Conservation (phyloP, 2,329 filamentous ascomycete genomes). For the Diaporthe amygdali region DNA sequence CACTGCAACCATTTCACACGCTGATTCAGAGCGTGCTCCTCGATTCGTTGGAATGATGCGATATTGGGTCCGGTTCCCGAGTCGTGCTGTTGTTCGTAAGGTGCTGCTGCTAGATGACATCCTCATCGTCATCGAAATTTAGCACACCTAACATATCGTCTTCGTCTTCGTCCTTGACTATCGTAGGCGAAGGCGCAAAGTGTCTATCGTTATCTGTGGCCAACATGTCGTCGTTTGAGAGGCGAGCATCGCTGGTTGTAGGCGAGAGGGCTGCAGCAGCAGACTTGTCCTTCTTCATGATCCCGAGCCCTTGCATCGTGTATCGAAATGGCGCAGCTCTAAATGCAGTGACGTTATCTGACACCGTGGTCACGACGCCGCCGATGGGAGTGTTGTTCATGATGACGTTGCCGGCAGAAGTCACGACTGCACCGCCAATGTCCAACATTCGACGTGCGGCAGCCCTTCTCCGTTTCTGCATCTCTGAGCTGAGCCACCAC, state of each 20-base stretch:
- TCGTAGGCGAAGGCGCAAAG: not conserved
- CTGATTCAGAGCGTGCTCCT: not conserved
- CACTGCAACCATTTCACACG: not conserved
- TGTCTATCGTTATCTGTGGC: not conserved
- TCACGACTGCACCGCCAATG: constrained; percentile 17
- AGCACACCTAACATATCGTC: constrained; percentile 11
- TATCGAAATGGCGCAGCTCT: constrained; percentile 16
- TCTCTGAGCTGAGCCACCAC: constrained; percentile 23
- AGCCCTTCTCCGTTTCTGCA: constrained; percentile 21
- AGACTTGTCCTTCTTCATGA: constrained; percentile 13
- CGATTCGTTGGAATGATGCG: not conserved
- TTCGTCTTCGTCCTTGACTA: constrained; percentile 4
- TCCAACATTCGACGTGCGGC: constrained; percentile 12
- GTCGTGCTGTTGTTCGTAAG: not conserved
- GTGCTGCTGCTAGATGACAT: not conserved
- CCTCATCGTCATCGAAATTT: constrained; percentile 4
- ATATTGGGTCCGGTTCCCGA: not conserved
- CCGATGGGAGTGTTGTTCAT: constrained; percentile 24
- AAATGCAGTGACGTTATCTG: constrained; percentile 19
- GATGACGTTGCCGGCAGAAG: constrained; percentile 19
- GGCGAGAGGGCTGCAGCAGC: not conserved
- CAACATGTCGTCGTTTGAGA: not conserved
- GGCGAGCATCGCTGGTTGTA: not conserved
- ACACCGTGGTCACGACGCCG: constrained; percentile 17
- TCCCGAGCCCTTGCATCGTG: constrained; percentile 17